Percentiles rank a stretch among this genome's conserved stretches.
phyloP scores from a whole-genome alignment of 257 asterid genomes.

The Osmanthus fragrans region DNA sequence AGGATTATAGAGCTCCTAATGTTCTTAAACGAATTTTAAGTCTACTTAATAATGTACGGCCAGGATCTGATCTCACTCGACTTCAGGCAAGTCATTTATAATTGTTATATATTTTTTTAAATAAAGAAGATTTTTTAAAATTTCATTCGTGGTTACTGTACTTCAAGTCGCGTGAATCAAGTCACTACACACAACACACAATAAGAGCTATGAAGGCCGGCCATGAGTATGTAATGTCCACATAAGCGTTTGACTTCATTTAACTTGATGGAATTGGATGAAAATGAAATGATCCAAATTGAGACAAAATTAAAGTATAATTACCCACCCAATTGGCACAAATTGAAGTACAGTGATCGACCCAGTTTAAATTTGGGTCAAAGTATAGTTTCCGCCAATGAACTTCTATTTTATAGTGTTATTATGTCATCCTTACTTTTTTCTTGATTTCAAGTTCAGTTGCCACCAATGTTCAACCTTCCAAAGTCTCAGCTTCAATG shows the following conservation, averaged over 20 bases:
- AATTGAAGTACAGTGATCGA: background rate
- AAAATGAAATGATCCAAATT: too few relatives aligned
- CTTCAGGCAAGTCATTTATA: conserved; percentile 55
- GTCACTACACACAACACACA: too few relatives aligned
- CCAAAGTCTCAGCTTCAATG: conserved; percentile 93
- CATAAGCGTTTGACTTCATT: too few relatives aligned
- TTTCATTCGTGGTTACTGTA: too few relatives aligned
- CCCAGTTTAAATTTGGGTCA: background rate
- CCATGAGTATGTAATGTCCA: too few relatives aligned
- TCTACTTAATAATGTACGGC: conserved; percentile 50
- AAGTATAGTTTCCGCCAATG: background rate
- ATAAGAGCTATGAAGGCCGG: too few relatives aligned
- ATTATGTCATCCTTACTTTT: background rate
- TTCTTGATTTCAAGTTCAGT: conserved; percentile 39
- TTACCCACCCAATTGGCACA: background rate
- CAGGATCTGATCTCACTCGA: conserved; percentile 81
- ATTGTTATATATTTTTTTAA: background rate
- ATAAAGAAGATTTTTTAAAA: too few relatives aligned
- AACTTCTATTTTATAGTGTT: background rate
- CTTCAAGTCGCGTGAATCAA: too few relatives aligned
- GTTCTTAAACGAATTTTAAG: conserved; percentile 63
- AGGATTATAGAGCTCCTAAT: conserved; percentile 64
- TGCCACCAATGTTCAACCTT: conserved; percentile 85
- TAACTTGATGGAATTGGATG: too few relatives aligned
- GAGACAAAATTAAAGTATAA: background rate